Conservation (phyloP, 225 moss, liverwort and hornwort species). For the Marchantia polymorpha region DNA sequence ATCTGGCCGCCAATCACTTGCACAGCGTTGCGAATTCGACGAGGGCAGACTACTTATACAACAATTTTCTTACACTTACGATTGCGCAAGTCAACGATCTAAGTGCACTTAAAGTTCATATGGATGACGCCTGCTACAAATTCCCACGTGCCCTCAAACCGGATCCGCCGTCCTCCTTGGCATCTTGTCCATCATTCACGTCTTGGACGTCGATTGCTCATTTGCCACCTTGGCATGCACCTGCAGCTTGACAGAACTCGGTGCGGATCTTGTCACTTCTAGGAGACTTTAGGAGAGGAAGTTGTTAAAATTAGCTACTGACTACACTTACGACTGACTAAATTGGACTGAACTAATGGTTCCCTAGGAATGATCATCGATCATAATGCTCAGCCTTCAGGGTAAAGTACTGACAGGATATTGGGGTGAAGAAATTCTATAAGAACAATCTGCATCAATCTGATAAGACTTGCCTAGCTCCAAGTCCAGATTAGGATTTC, state of each 20-base stretch:
- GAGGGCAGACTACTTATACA: not conserved
- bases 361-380: not conserved
- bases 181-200: not conserved
- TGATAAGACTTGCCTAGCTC: slow-evolving; percentile 22
- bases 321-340: not conserved
- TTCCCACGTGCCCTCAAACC: not conserved
- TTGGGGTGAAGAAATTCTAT: slow-evolving; percentile 15
- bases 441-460: slow-evolving; percentile 15
- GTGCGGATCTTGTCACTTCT: not conserved
- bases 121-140: not conserved
- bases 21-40: not conserved
- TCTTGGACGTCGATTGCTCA: slow-evolving; percentile 1
- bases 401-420: slow-evolving; percentile 13
- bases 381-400: not conserved
- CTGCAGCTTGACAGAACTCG: slow-evolving; percentile 17
- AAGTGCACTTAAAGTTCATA: not conserved
- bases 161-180: not conserved
- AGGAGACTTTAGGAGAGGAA: not conserved
- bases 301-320: not conserved
- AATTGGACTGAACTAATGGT: not conserved
- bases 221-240: slow-evolving; percentile 8
- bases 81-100: not conserved
- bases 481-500: slow-evolving; percentile 17
- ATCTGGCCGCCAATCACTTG: too few relatives aligned
- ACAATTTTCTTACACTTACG: not conserved